Evolutionary conservation across 371 early-diverging fungal genomes (phyloP), one percentile per base, ranked within the genome.

Genomic region (Actinomortierella wolfii): DNA sequence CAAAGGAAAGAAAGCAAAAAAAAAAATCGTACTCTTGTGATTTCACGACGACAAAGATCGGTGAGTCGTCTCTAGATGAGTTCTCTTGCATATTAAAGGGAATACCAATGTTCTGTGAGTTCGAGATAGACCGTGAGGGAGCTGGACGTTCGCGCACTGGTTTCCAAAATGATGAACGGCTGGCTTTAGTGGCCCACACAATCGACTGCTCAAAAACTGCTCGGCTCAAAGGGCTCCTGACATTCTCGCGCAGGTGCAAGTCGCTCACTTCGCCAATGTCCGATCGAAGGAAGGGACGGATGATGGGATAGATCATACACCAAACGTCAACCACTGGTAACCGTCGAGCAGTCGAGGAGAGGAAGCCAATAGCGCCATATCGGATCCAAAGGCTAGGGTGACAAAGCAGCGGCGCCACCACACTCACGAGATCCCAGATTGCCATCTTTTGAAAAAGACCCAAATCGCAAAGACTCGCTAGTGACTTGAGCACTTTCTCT

Each of bases 311-410:
- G 14, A 93, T 76, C 42, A 93, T 85, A 59, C 92, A 92, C 80
- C 92, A 88, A 0, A 90, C 76, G 64, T 94, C 95, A 0, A 92
- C 86, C 34, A 81, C 76, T 11, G 92, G 86, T 4, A 94, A 61
- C 14, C 83, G 74, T 57, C 86, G 89, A 1, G 86, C 79, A 13
- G 87, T 80, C 0, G 89, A 86, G 15, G 90, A 77, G 41, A 92
- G 83, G 64, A 92, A 94, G 0, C 89, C 85, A 28, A 94, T 80
- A 7, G 92, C 88, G 67, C 91, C 94, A 63, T 89, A 80, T 14
- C 90, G 86, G 47, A 96, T 88, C 89, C 92, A 92, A 5, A 84
- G 70, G 61, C 86, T 94, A 0, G 95, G 94, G 57, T 96, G 95
- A 64, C 92, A 92, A 0, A 91, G 67, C 3, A 94, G 70, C 11